A percentile compares a stretch with the other conserved stretches of the same genome.
Evolutionary conservation across 2,329 filamentous ascomycete species (phyloP).

Genomic region (Colletotrichum orchidophilum): DNA sequence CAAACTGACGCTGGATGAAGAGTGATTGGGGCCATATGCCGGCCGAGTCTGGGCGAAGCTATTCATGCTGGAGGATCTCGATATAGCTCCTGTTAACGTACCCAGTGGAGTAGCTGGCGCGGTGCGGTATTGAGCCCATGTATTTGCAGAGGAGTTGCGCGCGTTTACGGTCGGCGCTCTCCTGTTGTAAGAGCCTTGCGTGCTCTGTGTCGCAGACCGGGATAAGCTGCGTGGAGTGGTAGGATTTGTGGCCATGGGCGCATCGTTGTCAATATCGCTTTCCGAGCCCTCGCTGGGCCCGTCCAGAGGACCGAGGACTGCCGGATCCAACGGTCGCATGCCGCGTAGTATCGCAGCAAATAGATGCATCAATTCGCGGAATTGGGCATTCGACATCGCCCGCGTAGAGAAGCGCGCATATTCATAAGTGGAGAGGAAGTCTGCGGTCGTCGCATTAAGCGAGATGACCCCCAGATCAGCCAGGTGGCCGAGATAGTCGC

Average conservation of each 20-base stretch:
- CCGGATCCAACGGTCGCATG: slow-evolving; percentile 73
- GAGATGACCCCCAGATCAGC: slow-evolving; percentile 71
- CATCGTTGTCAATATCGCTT: slow-evolving; percentile 57
- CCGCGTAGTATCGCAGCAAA: slow-evolving; percentile 83
- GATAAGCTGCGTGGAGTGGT: slow-evolving; percentile 49
- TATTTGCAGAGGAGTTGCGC: slow-evolving; percentile 54
- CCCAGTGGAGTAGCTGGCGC: slow-evolving; percentile 64
- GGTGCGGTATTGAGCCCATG: slow-evolving; percentile 58
- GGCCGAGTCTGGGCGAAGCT: slow-evolving; percentile 55
- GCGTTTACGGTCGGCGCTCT: slow-evolving; percentile 38
- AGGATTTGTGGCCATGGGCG: slow-evolving; percentile 52
- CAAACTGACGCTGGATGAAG: slow-evolving; percentile 50
- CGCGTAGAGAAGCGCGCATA: slow-evolving; percentile 81
- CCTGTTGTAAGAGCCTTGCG: slow-evolving; percentile 40
- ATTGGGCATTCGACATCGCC: slow-evolving; percentile 74
- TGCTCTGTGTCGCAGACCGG: slow-evolving; percentile 42
- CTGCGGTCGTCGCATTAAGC: slow-evolving; percentile 55
- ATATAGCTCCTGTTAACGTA: slow-evolving; percentile 47
- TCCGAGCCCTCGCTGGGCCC: slow-evolving; percentile 42
- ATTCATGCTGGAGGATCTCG: slow-evolving; percentile 47
- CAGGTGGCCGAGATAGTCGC: slow-evolving; percentile 81
- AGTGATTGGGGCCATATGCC: slow-evolving; percentile 49
- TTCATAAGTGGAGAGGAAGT: slow-evolving; percentile 83
- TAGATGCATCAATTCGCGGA: slow-evolving; percentile 81
- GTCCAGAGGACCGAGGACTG: slow-evolving; percentile 52